Conservation (phyloP, 1,139 yeast genomes). For the Kodamaea ohmeri region DNA sequence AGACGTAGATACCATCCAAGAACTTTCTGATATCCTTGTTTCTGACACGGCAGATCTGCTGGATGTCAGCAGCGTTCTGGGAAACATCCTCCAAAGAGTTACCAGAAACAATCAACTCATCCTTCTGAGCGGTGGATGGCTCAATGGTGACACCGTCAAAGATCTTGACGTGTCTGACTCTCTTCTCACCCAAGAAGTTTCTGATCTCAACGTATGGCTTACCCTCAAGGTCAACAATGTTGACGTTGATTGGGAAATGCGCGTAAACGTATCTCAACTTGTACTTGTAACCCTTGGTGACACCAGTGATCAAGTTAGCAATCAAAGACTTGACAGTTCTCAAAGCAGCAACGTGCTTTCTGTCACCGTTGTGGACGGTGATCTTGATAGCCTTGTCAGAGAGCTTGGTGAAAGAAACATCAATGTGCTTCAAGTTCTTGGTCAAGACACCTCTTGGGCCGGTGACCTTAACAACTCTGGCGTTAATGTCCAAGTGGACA, state of each 20-base stretch:
- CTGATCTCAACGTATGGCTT: slow-evolving; percentile 86
- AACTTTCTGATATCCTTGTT: slow-evolving; percentile 99
- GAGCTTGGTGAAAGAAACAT: slow-evolving; percentile 85
- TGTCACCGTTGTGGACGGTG: slow-evolving; percentile 97
- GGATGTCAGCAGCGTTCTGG: slow-evolving; percentile 97
- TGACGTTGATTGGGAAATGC: slow-evolving; percentile 99
- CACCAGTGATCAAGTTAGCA: slow-evolving; percentile 95
- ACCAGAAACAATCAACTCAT: slow-evolving; percentile 89
- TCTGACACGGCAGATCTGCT: slow-evolving; percentile 98
- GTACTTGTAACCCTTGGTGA: slow-evolving; percentile 98
- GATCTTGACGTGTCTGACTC: slow-evolving; percentile 82
- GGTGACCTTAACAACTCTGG: slow-evolving; percentile 85
- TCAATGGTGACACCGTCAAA: slow-evolving; percentile 87
- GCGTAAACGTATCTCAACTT: slow-evolving; percentile 99
- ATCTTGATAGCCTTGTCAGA: slow-evolving; percentile 73
- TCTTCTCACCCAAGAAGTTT: slow-evolving; percentile 98
- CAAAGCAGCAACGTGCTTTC: slow-evolving; percentile 99
- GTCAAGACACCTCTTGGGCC: slow-evolving; percentile 98
- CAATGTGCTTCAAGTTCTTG: slow-evolving; percentile 92
- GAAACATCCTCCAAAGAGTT: slow-evolving; percentile 98
- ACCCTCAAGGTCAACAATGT: slow-evolving; percentile 75
- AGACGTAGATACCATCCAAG: slow-evolving; percentile 99
- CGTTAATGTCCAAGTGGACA: slow-evolving; percentile 86
- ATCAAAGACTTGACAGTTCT: slow-evolving; percentile 97
- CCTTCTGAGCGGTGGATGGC: slow-evolving; percentile 83